Percentiles rank a stretch among this genome's conserved stretches.
phyloP scores from a whole-genome alignment of 371 early-diverging fungal species.

The Mortierella sp. region DNA sequence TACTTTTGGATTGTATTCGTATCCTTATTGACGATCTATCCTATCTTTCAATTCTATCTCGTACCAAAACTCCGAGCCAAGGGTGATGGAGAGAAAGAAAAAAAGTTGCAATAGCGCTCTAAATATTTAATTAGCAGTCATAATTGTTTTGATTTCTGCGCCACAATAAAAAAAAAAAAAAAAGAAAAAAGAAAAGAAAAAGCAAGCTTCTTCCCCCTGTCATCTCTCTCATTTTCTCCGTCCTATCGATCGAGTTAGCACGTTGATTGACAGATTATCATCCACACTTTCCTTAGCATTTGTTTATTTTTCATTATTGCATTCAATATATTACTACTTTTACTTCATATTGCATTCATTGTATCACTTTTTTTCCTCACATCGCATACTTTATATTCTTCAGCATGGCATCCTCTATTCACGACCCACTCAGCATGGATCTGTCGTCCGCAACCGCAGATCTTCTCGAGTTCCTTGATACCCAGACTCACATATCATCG shows the following conservation, averaged over 20 bases:
- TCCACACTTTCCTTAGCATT: slow-evolving; percentile 12
- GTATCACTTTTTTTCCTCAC: background rate
- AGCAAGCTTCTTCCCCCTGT: background rate
- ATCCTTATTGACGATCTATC: slow-evolving; percentile 72
- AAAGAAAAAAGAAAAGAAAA: background rate
- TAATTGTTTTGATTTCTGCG: background rate
- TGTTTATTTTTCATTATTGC: background rate
- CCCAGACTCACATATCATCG: slow-evolving; percentile 24
- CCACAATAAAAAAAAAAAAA: slow-evolving; percentile 10
- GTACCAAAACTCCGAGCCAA: slow-evolving; percentile 23
- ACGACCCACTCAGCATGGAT: slow-evolving; percentile 55
- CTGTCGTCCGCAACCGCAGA: slow-evolving; percentile 45
- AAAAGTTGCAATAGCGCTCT: slow-evolving; percentile 16
- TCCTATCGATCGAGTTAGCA: slow-evolving; percentile 2
- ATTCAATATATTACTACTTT: slow-evolving; percentile 11
- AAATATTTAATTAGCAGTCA: slow-evolving; percentile 14
- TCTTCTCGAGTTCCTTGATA: slow-evolving; percentile 55
- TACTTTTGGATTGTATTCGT: slow-evolving; percentile 82
- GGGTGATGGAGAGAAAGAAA: slow-evolving; percentile 16
- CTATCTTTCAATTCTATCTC: slow-evolving; percentile 77
- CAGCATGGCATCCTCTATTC: slow-evolving; percentile 42
- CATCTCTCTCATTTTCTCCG: slow-evolving; percentile 4
- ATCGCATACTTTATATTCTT: background rate
- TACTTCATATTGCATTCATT: slow-evolving; percentile 6
- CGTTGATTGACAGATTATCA: background rate